Evolutionary conservation across 306 rosid species (phyloP), one percentile per base, ranked within the genome.

Genomic region (Datisca glomerata): DNA sequence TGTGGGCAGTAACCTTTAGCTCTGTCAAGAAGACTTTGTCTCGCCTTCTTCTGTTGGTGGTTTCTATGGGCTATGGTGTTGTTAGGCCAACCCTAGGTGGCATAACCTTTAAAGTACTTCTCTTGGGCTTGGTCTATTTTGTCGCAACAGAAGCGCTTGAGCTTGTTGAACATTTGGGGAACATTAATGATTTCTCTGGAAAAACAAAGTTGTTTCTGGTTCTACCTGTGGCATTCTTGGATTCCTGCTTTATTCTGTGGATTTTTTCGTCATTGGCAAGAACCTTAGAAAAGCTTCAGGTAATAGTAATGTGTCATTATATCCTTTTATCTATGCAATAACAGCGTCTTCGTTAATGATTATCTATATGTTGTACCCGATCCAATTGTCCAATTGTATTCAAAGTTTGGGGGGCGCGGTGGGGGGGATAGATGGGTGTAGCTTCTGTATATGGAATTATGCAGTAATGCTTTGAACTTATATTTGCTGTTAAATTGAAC

Each of bases 231-330:
- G 78, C 81, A 39, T 81, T 81, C 69, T 68, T 86, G 20, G 96
- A 86, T 66, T 66, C 96, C 2, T 75, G 77, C 64, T 78, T 86
- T 49, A 81, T 86, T 47, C 65, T 86, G 0, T 78, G 94, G 96
- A 86, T 86, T 66, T 86, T 86, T 69, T 78, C 96, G 7, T 81
- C 96, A 11, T 68, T 86, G 33, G 75, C 94, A 49, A 76, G 69
- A 53, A 86, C 96, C 35, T 57, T 86, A 58, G 96, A 86, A 74
- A 86, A 86, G 56, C 86, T 86, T 54, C 96, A 81, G 84, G 94
- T 73, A 65, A 8, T 12, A 12, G 9, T 31, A 8, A 31, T 31
- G 36, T 31, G 12, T n/a, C n/a, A n/a, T n/a, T n/a, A n/a, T n/a
- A n/a, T n/a, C n/a, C n/a, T n/a, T n/a, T n/a, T n/a, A n/a, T n/a